Base-by-base conservation (phyloP, 148 eudicot genomes). In the Spergularia bocconei region DNA sequence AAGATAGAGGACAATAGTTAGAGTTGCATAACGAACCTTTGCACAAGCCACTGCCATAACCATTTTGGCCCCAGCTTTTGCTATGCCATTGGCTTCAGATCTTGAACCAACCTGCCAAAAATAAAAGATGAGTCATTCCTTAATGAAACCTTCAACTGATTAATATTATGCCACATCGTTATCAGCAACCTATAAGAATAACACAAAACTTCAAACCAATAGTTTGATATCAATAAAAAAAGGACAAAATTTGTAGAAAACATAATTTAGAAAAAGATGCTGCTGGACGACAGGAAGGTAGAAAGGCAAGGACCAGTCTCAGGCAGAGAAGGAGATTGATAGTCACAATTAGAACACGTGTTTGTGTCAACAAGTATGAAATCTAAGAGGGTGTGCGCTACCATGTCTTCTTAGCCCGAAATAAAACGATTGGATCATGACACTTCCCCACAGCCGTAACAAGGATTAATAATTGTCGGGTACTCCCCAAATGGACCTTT, bases 1-100 rank as follows among this genome's bases (percentile, higher is more conserved):
- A 61, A 23, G 47, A 70, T 53, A 33, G 56, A 63, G 48, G 16
- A 36, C 58, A 20, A 41, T 47, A 61, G 39, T 64, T 12, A 41
- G 55, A 78, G 72, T 47, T 36, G n/a, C 23, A 63, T 63, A 61
- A 67, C 82, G 57, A 61, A 94, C 98, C 94, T 95, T 95, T 75
- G 97, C 93, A 78, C 99, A 95, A 75, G 99, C 88, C 80, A 92
- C 97, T 41, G 99, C 99, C 99, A 95, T 92, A 86, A 95, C 99
- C 99, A 95, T 89, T 84, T 95, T 95, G 36, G 99, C 99, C 72
- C 99, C 99, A 81, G 99, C 83, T 89, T 95, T 95, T 71, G 98
- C 99, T 72, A 95, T 95, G 57, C 99, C 99, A 85, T 82, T 85
- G 63, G 99, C 93, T 88, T 95, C 99, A 13, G 99, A 90, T 79